Base-by-base conservation (phyloP, 495 filamentous ascomycete genomes). In the Parmelia sp. region DNA sequence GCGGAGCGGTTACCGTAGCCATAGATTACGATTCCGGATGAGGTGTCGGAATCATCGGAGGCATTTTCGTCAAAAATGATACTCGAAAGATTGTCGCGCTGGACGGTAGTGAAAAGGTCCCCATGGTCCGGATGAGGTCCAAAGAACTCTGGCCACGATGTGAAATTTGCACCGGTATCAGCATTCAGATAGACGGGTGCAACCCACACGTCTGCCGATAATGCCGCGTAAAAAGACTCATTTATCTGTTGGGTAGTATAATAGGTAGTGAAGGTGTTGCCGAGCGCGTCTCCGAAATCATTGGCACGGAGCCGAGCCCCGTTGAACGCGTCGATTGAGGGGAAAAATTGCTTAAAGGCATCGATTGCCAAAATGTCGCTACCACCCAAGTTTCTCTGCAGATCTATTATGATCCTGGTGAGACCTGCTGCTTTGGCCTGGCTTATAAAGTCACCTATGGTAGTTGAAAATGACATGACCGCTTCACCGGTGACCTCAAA, bases 81-180 rank as follows among this genome's bases (percentile, higher is more conserved):
- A 67, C 79, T 77, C 60, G 80, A 78, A 27, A 84, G 72, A 60
- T 83, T 80, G 65, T 82, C 79, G 0, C 73, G 71, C 67, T 83
- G 74, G 57, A 42, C 72, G 17, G 73, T 75, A 23, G 82, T 81
- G 67, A 79, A 83, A 17, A 74, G 66, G 61, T 82, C 79, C 0
- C 73, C 77, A 27, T 79, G 66, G 39, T 74, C 65, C 0, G 66
- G 36, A 40, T 77, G 65, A 21, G 81, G 80, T 0, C 82, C 82
- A 65, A 76, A 83, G 51, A 82, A 76, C 44, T 86, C 79, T 10
- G 71, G 66, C 84, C 82, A 87, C 5, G 79, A 82, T 9, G 70
- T 69, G 71, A 84, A 87, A 51, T 75, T 76, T 25, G 65, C 58
- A 19, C 71, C 72, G 0, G 80, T 82, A 1, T 67, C 71, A 33